phyloP scores from a whole-genome alignment of 139 green algal species.

The Haematococcus sp. region DNA sequence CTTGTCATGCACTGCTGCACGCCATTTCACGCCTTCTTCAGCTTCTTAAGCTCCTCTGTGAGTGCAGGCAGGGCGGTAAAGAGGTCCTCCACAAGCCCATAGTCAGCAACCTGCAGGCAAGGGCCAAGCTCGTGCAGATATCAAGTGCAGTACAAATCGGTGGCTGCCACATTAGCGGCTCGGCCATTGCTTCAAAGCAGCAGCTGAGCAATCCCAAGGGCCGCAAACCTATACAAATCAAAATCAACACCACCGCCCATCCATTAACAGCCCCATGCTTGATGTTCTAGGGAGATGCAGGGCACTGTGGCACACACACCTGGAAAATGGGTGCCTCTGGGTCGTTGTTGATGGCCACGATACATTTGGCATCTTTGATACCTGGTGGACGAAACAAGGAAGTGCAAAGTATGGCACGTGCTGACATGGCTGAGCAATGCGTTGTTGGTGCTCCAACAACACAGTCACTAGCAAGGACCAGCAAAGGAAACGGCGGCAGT shows the following conservation, averaged over 20 bases:
- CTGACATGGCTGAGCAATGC: background rate
- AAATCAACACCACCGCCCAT: too few species aligned
- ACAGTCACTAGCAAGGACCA: background rate
- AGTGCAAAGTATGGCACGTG: background rate
- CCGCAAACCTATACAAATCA: too few species aligned
- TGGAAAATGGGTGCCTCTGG: slow-evolving; percentile 84
- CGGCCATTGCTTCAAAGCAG: too few species aligned
- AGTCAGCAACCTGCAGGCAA: slow-evolving; percentile 76
- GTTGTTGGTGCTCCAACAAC: background rate
- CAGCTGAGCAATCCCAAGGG: background rate
- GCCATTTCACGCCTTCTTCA: background rate
- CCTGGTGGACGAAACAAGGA: slow-evolving; percentile 19
- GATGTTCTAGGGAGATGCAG: too few species aligned
- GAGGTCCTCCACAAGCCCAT: slow-evolving; percentile 83
- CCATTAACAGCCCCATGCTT: too few species aligned
- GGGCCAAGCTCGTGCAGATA: background rate
- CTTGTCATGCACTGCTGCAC: too few species aligned
- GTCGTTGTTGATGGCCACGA: slow-evolving; percentile 94
- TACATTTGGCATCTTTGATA: slow-evolving; percentile 86
- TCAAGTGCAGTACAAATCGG: background rate
- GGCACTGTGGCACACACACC: too few species aligned
- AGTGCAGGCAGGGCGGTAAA: slow-evolving; percentile 82
- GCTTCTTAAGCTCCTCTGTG: slow-evolving; percentile 40
- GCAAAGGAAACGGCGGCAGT: too few species aligned
- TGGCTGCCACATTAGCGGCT: too few species aligned